These are phyloP conservation scores for Eucalyptus urophylla DNA, from an alignment of 345 rosid genomes.

Conservation along the genomic window DNA sequence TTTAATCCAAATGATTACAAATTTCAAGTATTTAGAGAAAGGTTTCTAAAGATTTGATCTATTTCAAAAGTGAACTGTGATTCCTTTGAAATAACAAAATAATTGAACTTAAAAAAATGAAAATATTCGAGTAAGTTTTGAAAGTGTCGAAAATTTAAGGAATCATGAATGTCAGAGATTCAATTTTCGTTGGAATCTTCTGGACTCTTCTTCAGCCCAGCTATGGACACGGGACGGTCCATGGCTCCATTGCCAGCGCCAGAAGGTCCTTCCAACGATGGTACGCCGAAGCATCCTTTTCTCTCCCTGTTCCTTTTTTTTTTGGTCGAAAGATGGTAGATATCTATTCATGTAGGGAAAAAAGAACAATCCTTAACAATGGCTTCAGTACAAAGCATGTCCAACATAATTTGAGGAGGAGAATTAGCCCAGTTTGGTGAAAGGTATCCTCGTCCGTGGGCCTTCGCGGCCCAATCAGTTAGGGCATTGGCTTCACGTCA, in stretches of 20 bases:
- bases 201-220: conserved; percentile 11
- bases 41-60: not conserved
- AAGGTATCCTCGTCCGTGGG: too few relatives aligned
- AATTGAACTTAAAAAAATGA: not conserved
- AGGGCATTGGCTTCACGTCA: too few relatives aligned
- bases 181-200: not conserved
- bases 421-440: too few relatives aligned
- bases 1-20: too few relatives aligned
- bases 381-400: too few relatives aligned
- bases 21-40: not conserved
- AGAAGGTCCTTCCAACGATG: conserved; percentile 14
- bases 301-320: not conserved
- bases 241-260: conserved; percentile 23
- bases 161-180: not conserved
- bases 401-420: too few relatives aligned
- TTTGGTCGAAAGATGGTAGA: too few relatives aligned
- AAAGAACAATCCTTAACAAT: too few relatives aligned
- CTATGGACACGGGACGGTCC: conserved; percentile 1
- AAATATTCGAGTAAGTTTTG: not conserved
- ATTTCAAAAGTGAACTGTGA: not conserved
- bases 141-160: not conserved
- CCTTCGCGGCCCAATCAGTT: too few relatives aligned
- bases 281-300: not conserved
- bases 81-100: not conserved
- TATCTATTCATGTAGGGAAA: too few relatives aligned